Evolutionary conservation across 2,329 filamentous ascomycete species (phyloP).

Genomic region (Cladophialophora psammophila): DNA sequence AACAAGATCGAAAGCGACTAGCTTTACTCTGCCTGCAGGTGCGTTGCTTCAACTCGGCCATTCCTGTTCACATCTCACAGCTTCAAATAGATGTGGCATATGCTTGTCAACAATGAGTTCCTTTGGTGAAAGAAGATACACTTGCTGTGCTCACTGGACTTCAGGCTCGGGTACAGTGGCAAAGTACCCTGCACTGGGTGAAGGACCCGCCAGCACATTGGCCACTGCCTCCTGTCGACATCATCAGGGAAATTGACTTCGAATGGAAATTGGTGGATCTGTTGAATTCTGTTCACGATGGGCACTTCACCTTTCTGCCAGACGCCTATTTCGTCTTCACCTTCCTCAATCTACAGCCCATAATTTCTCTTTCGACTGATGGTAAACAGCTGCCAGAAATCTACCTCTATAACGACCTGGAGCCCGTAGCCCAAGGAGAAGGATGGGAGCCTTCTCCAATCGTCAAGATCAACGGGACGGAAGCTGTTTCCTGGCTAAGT

Average conservation of each 20-base stretch:
- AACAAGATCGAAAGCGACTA: neutral
- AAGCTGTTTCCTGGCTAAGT: conserved; percentile 6
- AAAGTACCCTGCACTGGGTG: conserved; percentile 57
- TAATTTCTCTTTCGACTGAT: conserved; percentile 69
- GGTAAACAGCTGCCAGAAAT: conserved; percentile 65
- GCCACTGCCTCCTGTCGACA: conserved; percentile 59
- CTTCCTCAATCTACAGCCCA: conserved; percentile 59
- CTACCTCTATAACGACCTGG: conserved; percentile 47
- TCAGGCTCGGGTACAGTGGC: conserved; percentile 49
- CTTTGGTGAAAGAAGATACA: conserved; percentile 22
- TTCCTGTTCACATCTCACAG: neutral
- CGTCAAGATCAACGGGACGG: conserved; percentile 34
- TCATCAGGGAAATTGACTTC: conserved; percentile 62
- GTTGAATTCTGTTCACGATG: conserved; percentile 66
- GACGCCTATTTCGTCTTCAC: conserved; percentile 53
- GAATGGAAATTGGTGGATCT: conserved; percentile 62
- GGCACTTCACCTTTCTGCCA: conserved; percentile 53
- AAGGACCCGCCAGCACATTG: conserved; percentile 63
- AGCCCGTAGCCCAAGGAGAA: neutral
- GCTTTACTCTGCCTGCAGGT: neutral
- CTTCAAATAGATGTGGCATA: conserved; percentile 14
- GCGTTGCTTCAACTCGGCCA: neutral
- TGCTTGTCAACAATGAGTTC: conserved; percentile 23
- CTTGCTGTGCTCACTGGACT: conserved; percentile 18
- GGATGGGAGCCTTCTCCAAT: conserved; percentile 18